Evolutionary conservation across 306 rosid species (phyloP).

Genomic region (Cicer cuneatum): DNA sequence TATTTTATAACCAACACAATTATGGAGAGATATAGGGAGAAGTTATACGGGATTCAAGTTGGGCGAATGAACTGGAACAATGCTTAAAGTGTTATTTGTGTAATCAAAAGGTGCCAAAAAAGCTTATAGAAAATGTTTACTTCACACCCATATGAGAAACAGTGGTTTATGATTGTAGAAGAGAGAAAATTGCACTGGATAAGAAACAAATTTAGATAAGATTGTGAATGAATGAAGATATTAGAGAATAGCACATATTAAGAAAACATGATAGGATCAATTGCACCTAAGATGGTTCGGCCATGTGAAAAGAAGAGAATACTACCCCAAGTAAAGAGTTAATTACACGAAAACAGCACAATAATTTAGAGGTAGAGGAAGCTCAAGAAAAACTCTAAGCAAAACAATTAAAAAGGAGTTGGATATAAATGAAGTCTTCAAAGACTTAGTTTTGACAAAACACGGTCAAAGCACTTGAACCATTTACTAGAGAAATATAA

Average conservation of each 20-base stretch:
- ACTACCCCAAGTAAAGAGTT: not conserved
- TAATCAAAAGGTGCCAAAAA: conserved; percentile 9
- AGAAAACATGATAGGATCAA: not conserved
- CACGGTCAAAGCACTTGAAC: not conserved
- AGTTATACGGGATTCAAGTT: not conserved
- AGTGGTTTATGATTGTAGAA: not conserved
- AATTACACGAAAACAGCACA: not conserved
- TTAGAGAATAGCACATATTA: not conserved
- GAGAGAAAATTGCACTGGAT: not conserved
- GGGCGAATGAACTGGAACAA: not conserved
- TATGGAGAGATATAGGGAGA: not conserved
- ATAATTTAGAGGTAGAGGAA: not conserved
- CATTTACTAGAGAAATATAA: not conserved
- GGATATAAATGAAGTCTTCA: conserved; percentile 10
- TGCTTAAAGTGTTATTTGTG: conserved; percentile 8
- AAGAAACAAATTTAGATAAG: not conserved
- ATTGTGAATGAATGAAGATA: not conserved
- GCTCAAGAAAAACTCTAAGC: not conserved
- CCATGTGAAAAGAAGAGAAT: not conserved
- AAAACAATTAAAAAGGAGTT: conserved; percentile 2
- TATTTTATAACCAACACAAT: not conserved
- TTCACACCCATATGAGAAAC: not conserved
- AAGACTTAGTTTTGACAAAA: conserved; percentile 3
- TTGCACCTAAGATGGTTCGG: not conserved
- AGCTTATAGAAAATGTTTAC: not conserved